Conservation (phyloP, 441 rosid species). For the Geranium incanum region DNA sequence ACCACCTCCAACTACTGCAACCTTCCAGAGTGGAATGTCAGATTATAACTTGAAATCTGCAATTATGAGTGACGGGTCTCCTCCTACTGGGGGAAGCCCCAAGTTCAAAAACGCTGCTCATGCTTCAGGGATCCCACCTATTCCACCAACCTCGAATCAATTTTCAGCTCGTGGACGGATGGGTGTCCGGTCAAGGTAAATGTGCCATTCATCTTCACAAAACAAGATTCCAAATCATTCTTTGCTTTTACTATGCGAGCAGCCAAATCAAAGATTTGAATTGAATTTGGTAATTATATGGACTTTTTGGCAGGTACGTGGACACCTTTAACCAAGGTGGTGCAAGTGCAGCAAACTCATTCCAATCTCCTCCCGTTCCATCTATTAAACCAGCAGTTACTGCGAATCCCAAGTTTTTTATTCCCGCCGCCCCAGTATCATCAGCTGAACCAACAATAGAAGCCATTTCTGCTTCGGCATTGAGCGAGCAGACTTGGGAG, state of each 20-base stretch:
- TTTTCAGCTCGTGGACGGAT: slow-evolving; percentile 68
- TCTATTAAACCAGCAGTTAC: slow-evolving; percentile 63
- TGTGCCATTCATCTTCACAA: not conserved
- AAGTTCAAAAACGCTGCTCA: slow-evolving; percentile 34
- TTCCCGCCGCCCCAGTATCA: slow-evolving; percentile 51
- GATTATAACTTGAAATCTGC: slow-evolving; percentile 66
- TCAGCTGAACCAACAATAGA: not conserved
- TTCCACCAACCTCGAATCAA: slow-evolving; percentile 64
- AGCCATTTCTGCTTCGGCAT: slow-evolving; percentile 9
- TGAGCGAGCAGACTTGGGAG: slow-evolving; percentile 43
- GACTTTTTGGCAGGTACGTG: slow-evolving; percentile 45
- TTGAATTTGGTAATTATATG: not conserved
- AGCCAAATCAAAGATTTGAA: not conserved
- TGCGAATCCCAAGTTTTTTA: slow-evolving; percentile 70
- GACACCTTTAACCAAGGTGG: slow-evolving; percentile 72
- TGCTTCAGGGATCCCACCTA: slow-evolving; percentile 68
- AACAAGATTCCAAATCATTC: slow-evolving; percentile 4
- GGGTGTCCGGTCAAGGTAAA: slow-evolving; percentile 72
- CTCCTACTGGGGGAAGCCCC: slow-evolving; percentile 38
- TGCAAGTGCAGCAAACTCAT: slow-evolving; percentile 46
- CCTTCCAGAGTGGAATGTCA: slow-evolving; percentile 54
- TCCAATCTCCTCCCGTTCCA: slow-evolving; percentile 59
- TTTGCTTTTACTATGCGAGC: not conserved
- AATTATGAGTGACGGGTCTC: slow-evolving; percentile 40
- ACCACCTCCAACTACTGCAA: slow-evolving; percentile 73